Evolutionary conservation across 1,139 yeast species (phyloP), one percentile per base, ranked within the genome.

Genomic region (Barnettozyma hawaiiensis): DNA sequence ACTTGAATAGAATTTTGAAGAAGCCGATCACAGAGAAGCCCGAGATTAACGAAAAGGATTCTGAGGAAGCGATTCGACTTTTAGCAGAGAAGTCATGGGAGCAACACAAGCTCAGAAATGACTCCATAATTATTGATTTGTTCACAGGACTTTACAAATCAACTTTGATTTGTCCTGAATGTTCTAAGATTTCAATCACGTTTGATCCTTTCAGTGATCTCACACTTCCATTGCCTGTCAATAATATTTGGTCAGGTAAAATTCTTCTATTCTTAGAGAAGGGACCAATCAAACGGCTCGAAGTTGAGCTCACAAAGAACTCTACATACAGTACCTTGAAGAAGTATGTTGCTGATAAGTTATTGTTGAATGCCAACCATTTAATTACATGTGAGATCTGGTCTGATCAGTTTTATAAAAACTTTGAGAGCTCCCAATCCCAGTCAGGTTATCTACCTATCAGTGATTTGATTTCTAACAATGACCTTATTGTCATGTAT

Each of bases 131-230:
- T 23, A 74, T 81, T 33, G 97, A 92, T 58, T 66, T 92, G 45
- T 92, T 92, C 66, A 86, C 92, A 8, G 97, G 97, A 0, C 61
- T 89, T 56, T 92, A 92, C 61, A 85, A 87, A 61, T 87, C 96
- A 3, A 87, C 96, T 0, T 67, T 92, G 46, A 76, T 85, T 7
- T 92, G 98, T 58, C 97, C 98, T 0, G 80, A 67, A 18, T 92
- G 98, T 63, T 62, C 73, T 10, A 84, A 84, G 52, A 78, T 86
- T 3, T 85, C 96, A 23, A 75, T 90, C 21, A 90, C 97, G 0
- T 92, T 90, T 65, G 98, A 92, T 60, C 98, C 98, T 0, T 92
- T 81, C 59, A 86, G 81, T 66, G 97, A 89, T 58, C 66, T 92
- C 50, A 90, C 98, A 0, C 67, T 92, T 38, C 97, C 97, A 0